Evolutionary conservation across 2,329 filamentous ascomycete genomes (phyloP), one percentile per base, ranked within the genome.

Genomic region (Claviceps cyperi): DNA sequence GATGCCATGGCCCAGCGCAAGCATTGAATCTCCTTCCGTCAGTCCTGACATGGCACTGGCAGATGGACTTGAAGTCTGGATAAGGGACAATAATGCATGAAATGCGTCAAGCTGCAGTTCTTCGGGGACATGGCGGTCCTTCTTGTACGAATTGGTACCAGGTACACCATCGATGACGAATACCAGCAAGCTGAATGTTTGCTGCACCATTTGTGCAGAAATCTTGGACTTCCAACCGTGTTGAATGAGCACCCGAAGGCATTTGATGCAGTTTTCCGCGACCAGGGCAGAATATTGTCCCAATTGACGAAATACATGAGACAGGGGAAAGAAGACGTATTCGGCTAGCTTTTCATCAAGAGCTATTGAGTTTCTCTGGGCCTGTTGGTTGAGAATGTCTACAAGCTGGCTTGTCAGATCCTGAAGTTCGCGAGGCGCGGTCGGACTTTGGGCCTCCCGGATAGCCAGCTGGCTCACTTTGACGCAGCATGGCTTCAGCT

Each of bases 321-420:
- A 89, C 0, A 98, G 71, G 0, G 92, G 92, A 54, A 96, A 95
- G 71, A 97, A 97, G 60, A 86, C 77, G 71, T 97, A 98, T 69
- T 96, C 90, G 14, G 90, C 88, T 17, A 97, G 70, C 63, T 89
- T 91, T 48, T 82, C 76, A 63, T 96, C 87, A 17, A 97, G 64
- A 0, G 70, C 68, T 2, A 69, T 62, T 2, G 70, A 64, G 54
- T 78, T 71, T 22, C 59, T 59, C 41, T 62, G 59, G 28, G 69
- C 57, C 57, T 74, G 74, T 35, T 62, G 60, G 43, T 70, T 60
- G 4, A 81, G 64, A n/a, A 77, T 63, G 21, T 55, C 54, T 32
- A 71, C 64, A 2, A 81, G 63, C 51, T 72, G 66, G 22, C 64
- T 62, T 2, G 69, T 69, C 24, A 77, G 68, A 7, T 66, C 61